These are phyloP conservation scores for Phytophthora idaei DNA, from an alignment of 352 stramenopile species.

Conservation along the genomic window DNA sequence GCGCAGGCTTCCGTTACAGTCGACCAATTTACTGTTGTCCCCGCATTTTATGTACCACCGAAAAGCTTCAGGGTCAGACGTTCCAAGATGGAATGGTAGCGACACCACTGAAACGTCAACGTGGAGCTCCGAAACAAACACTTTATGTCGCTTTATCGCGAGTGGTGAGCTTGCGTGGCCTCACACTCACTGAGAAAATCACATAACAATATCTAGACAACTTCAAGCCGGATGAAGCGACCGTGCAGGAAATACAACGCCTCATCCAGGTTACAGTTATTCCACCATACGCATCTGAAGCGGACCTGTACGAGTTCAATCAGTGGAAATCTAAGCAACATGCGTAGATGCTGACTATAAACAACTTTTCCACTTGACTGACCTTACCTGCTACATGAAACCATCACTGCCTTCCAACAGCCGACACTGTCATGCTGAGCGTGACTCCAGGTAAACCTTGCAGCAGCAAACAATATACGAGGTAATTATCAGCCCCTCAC, in stretches of 20 bases:
- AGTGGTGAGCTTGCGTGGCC: neutral
- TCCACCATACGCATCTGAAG: neutral
- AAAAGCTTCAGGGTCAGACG: slow-evolving; percentile 38
- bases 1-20: slow-evolving; percentile 16
- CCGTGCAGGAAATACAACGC: slow-evolving; percentile 1
- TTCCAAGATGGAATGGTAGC: slow-evolving; percentile 29
- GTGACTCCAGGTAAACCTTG: too few relatives aligned
- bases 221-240: neutral
- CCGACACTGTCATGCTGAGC: too few relatives aligned
- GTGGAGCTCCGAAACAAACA: neutral
- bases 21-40: slow-evolving; percentile 17
- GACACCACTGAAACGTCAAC: neutral
- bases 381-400: neutral
- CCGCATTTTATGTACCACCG: slow-evolving; percentile 30
- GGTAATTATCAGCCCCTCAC: too few relatives aligned
- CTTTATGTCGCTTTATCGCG: slow-evolving; percentile 8
- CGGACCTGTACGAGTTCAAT: neutral
- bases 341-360: neutral
- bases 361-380: neutral
- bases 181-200: slow-evolving; percentile 5
- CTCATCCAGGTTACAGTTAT: neutral
- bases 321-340: slow-evolving; percentile 2
- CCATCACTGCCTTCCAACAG: neutral
- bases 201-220: neutral
- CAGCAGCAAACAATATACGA: too few relatives aligned